Evolutionary conservation across 257 asterid species (phyloP).

Genomic region (Craterostigma plantagineum): DNA sequence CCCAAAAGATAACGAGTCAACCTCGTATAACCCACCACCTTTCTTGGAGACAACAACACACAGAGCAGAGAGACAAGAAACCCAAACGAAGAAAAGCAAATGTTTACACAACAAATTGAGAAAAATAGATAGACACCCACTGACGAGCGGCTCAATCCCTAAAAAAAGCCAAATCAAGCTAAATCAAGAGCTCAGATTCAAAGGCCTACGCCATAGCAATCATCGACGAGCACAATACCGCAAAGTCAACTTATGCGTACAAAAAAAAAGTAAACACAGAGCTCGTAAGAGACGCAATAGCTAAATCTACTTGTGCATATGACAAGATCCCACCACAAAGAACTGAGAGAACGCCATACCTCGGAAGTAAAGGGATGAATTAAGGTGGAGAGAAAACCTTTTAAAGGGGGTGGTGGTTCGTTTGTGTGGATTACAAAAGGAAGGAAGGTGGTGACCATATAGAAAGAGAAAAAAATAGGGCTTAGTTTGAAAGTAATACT

Average conservation of each 20-base stretch:
- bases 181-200: too few relatives aligned
- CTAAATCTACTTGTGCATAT: too few relatives aligned
- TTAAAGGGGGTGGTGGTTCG: not conserved
- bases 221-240: too few relatives aligned
- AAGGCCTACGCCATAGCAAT: too few relatives aligned
- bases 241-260: too few relatives aligned
- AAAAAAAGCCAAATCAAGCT: too few relatives aligned
- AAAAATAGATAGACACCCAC: constrained; percentile 4
- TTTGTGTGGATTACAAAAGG: constrained; percentile 18
- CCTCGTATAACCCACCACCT: constrained; percentile 93
- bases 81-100: constrained; percentile 12
- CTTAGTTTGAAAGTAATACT: constrained; percentile 4
- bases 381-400: not conserved
- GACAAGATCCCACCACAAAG: too few relatives aligned
- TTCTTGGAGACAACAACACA: constrained; percentile 31
- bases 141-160: not conserved
- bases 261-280: too few relatives aligned
- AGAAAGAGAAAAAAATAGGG: constrained; percentile 15
- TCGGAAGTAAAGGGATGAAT: too few relatives aligned
- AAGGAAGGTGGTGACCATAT: constrained; percentile 18
- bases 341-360: too few relatives aligned
- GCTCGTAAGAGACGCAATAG: too few relatives aligned
- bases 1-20: constrained; percentile 41
- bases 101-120: constrained; percentile 11
- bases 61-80: constrained; percentile 3